Evolutionary conservation across 257 asterid species (phyloP), one percentile per base, ranked within the genome.

Genomic region (Gentiana straminea): DNA sequence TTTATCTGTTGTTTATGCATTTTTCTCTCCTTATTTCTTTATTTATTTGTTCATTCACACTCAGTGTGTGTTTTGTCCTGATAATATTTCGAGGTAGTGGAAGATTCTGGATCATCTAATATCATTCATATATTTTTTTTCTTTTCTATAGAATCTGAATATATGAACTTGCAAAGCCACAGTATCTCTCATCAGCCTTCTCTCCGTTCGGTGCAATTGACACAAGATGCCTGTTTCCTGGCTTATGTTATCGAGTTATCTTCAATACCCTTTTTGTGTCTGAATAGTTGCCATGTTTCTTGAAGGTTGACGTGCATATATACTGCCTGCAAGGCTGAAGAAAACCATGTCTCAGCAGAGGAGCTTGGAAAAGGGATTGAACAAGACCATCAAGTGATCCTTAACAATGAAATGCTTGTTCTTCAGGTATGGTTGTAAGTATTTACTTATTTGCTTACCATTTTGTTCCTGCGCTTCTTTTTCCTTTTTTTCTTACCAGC

Each of bases 281-380:
- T 56, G 36, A 51, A 63, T 43, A 45, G 49, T 12, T 62, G 45
- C 46, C 35, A 24, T 41, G n/a, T 32, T 57, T 32, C 4, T 74
- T 73, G 61, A 76, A 91, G 96, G 98, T 83, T 91, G 53, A 91
- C 98, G 24, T 91, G 98, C 76, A 87, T 91, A 71, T 91, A 91
- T 78, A 78, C 89, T 59, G 96, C 95, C 50, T 91, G 98, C 79
- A 91, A 87, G 86, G 94, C 89, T 47, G 95, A 91, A 75, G 98
- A 91, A 77, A 91, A 86, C 72, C 98, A 91, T 67, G 98, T 91
- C 57, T 91, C 98, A 37, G 98, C 96, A 33, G 98, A 91, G 83
- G 96, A 91, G 81, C 96, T 91, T 69, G 98, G 98, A 54, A 91
- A 84, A 78, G 98, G 98, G 68, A 90, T 90, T 45, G 96, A 81